Percentiles rank a stretch among this genome's conserved stretches.
These are phyloP conservation scores for Naematelia aurantialba DNA, from an alignment of 768 basidiomycete species.

Conservation along the genomic window DNA sequence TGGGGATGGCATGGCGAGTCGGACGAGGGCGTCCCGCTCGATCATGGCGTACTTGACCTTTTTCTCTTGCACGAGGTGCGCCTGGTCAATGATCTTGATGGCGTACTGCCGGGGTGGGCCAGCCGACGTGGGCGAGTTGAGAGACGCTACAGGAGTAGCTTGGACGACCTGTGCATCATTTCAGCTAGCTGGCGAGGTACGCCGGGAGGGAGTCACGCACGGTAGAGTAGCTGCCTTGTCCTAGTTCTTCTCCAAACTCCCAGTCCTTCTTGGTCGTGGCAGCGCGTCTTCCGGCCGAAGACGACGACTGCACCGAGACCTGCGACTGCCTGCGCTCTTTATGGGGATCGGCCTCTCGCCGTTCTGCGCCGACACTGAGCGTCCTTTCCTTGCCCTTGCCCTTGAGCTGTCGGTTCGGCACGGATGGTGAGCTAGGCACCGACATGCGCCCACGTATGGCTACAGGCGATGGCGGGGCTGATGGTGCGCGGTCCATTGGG, in stretches of 20 bases:
- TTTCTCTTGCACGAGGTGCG: slow-evolving; percentile 50
- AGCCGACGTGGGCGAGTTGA: slow-evolving; percentile 27
- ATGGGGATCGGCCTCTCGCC: slow-evolving; percentile 11
- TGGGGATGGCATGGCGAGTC: slow-evolving; percentile 36
- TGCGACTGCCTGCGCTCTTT: slow-evolving; percentile 36
- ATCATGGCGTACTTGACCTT: slow-evolving; percentile 51
- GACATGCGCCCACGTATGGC: slow-evolving; percentile 2
- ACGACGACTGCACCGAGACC: slow-evolving; percentile 12
- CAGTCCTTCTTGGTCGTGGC: slow-evolving; percentile 36
- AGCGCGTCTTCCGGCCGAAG: slow-evolving; percentile 16
- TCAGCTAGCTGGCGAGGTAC: background rate
- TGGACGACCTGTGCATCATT: slow-evolving; percentile 22
- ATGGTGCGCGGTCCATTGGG: background rate
- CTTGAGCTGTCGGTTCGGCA: slow-evolving; percentile 1
- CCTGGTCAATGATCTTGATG: slow-evolving; percentile 52
- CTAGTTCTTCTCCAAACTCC: slow-evolving; percentile 49
- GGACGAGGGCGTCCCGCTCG: slow-evolving; percentile 49
- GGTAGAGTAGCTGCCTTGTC: slow-evolving; percentile 50
- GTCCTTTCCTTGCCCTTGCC: slow-evolving; percentile 12
- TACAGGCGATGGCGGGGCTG: background rate
- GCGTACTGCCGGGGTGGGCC: slow-evolving; percentile 40
- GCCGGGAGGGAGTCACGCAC: slow-evolving; percentile 21
- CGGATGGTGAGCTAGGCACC: slow-evolving; percentile 10
- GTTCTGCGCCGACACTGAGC: slow-evolving; percentile 18
- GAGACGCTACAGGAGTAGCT: slow-evolving; percentile 23